Evolutionary conservation across 768 basidiomycete species (phyloP).

Genomic region (Tylopilus subfusipes): DNA sequence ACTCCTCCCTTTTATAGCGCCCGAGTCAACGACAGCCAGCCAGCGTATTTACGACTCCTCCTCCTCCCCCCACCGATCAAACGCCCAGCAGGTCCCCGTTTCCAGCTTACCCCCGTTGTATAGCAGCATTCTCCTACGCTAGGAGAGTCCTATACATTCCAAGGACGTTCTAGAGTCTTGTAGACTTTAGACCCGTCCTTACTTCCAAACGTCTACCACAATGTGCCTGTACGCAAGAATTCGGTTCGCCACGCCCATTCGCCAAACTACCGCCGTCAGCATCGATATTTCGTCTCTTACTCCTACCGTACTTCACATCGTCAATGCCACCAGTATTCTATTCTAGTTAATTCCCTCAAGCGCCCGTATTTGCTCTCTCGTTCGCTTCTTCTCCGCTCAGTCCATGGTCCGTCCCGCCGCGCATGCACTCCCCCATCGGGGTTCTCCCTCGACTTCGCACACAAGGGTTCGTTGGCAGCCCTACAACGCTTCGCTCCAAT

Average conservation of each 20-base stretch:
- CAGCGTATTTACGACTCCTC: slow-evolving; percentile 23
- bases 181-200: slow-evolving; percentile 35
- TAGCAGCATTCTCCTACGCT: slow-evolving; percentile 25
- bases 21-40: slow-evolving; percentile 21
- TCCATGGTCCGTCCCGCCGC: slow-evolving; percentile 36
- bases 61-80: neutral
- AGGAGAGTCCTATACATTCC: slow-evolving; percentile 20
- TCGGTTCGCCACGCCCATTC: slow-evolving; percentile 24
- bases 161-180: slow-evolving; percentile 44
- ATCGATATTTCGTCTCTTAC: slow-evolving; percentile 13
- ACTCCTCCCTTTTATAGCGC: slow-evolving; percentile 34
- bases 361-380: slow-evolving; percentile 7
- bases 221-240: slow-evolving; percentile 38
- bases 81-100: slow-evolving; percentile 1
- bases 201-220: slow-evolving; percentile 24
- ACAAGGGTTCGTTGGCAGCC: slow-evolving; percentile 79
- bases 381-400: slow-evolving; percentile 6
- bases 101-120: slow-evolving; percentile 1
- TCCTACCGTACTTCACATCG: slow-evolving; percentile 16
- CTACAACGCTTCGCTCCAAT: slow-evolving; percentile 48
- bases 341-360: slow-evolving; percentile 34
- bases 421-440: slow-evolving; percentile 66
- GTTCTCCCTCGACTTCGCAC: slow-evolving; percentile 59
- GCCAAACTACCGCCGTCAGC: slow-evolving; percentile 12
- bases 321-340: slow-evolving; percentile 35